These are phyloP conservation scores for Penicillium frequentans DNA, from an alignment of 2,329 filamentous ascomycete species.

Conservation along the genomic window DNA sequence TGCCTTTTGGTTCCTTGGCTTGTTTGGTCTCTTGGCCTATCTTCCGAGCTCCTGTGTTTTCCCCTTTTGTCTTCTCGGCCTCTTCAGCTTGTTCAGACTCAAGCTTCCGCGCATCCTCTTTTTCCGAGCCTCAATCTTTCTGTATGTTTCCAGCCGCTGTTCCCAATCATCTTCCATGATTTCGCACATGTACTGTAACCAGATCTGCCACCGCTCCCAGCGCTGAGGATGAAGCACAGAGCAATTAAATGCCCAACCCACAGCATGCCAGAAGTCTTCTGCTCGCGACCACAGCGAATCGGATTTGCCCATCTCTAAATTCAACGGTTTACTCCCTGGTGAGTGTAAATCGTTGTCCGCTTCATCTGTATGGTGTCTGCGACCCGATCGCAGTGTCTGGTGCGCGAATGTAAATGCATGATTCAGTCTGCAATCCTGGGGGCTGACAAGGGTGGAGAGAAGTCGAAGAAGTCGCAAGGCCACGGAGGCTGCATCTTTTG, in stretches of 20 bases:
- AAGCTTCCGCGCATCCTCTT: conserved; percentile 7
- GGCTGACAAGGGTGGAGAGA: conserved; percentile 65
- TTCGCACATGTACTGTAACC: conserved; percentile 69
- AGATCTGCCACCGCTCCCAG: conserved; percentile 79
- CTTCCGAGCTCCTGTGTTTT: background rate
- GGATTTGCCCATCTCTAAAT: conserved; percentile 60
- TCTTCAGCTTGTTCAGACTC: background rate
- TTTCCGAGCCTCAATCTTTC: conserved; percentile 31
- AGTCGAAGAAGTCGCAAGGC: conserved; percentile 71
- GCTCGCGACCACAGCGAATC: conserved; percentile 72
- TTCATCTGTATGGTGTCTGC: conserved; percentile 26
- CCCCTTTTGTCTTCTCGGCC: background rate
- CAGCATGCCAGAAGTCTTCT: conserved; percentile 82
- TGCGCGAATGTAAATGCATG: conserved; percentile 68
- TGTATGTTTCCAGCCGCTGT: conserved; percentile 26
- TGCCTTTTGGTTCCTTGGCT: background rate
- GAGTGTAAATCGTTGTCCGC: conserved; percentile 25
- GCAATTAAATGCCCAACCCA: conserved; percentile 94
- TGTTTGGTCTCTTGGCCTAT: background rate
- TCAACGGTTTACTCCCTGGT: conserved; percentile 55
- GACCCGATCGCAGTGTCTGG: conserved; percentile 34
- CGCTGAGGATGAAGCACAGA: conserved; percentile 69
- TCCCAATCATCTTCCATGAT: conserved; percentile 48
- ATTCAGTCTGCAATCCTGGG: conserved; percentile 67
- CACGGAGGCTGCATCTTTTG: conserved; percentile 62